phyloP scores from a whole-genome alignment of 1,139 yeast species.

The Zhuliangozyma blackwelliae region DNA sequence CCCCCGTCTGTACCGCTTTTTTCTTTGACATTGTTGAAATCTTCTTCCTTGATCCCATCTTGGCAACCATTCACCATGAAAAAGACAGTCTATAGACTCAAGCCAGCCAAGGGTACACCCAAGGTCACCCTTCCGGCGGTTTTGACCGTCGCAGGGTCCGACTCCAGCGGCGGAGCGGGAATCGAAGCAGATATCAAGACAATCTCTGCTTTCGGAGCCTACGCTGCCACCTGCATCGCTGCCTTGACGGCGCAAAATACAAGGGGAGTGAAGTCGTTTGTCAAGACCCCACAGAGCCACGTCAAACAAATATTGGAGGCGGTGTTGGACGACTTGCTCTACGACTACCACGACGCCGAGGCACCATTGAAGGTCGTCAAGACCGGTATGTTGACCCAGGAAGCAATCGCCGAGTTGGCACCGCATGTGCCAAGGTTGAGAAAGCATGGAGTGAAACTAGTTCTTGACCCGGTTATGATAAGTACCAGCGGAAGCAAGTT shows the following conservation, averaged over 20 bases:
- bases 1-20: too few relatives aligned
- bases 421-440: constrained; percentile 26
- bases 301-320: constrained; percentile 47
- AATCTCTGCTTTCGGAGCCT: constrained; percentile 71
- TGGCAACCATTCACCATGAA: not conserved
- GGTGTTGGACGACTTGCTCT: constrained; percentile 58
- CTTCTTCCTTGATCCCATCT: too few relatives aligned
- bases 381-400: constrained; percentile 73
- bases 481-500: constrained; percentile 71
- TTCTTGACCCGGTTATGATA: constrained; percentile 81
- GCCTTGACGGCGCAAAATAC: constrained; percentile 87
- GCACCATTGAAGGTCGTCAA: constrained; percentile 59
- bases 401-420: constrained; percentile 49
- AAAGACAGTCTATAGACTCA: not conserved
- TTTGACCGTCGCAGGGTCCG: constrained; percentile 77
- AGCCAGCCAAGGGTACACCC: not conserved
- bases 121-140: constrained; percentile 34
- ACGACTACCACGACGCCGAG: constrained; percentile 18
- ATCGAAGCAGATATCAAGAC: constrained; percentile 91
- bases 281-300: constrained; percentile 40
- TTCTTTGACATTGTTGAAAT: too few relatives aligned
- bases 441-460: constrained; percentile 34
- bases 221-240: constrained; percentile 75
- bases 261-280: constrained; percentile 50
- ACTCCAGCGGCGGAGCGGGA: constrained; percentile 93